A percentile compares a stretch with the other conserved stretches of the same genome.
These are phyloP conservation scores for Alnus glutinosa DNA, from an alignment of 306 rosid genomes.

Conservation along the genomic window DNA sequence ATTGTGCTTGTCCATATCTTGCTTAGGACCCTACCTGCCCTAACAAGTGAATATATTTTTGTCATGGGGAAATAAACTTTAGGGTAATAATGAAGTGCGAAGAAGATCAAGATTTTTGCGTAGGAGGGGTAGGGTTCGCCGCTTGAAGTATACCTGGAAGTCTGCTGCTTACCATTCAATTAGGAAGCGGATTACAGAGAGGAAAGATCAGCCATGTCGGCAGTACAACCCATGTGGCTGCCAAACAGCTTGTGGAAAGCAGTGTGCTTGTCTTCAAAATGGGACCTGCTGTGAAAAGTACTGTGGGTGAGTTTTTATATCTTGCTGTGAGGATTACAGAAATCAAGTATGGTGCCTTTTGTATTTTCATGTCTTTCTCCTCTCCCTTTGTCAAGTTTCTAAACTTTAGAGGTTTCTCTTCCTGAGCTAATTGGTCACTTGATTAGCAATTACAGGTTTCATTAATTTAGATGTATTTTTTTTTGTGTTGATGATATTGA, in stretches of 20 bases:
- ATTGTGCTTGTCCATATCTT: constrained; percentile 24
- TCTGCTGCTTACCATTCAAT: constrained; percentile 98
- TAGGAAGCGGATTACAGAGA: constrained; percentile 92
- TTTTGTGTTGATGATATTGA: background rate
- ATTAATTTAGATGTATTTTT: constrained; percentile 19
- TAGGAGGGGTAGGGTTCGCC: constrained; percentile 96
- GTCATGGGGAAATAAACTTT: constrained; percentile 37
- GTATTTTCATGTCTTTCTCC: background rate
- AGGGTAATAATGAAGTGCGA: constrained; percentile 91
- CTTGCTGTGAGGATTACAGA: background rate
- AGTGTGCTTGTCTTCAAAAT: constrained; percentile 89
- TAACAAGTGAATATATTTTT: constrained; percentile 22
- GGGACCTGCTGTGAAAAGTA: constrained; percentile 99
- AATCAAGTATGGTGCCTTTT: background rate
- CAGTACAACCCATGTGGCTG: constrained; percentile 98
- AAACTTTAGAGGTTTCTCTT: constrained; percentile 14
- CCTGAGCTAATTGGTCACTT: constrained; percentile 7
- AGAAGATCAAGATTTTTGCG: constrained; percentile 94
- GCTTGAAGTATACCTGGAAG: constrained; percentile 96
- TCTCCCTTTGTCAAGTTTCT: background rate
- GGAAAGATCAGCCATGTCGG: constrained; percentile 97
- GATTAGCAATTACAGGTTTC: constrained; percentile 24
- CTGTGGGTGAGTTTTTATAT: constrained; percentile 78
- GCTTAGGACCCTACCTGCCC: constrained; percentile 18
- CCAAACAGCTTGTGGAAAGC: constrained; percentile 94